A percentile compares a stretch with the other conserved stretches of the same genome.
Evolutionary conservation across 805 yeast genomes (phyloP).

Genomic region (Spencermartinsiella europaea): DNA sequence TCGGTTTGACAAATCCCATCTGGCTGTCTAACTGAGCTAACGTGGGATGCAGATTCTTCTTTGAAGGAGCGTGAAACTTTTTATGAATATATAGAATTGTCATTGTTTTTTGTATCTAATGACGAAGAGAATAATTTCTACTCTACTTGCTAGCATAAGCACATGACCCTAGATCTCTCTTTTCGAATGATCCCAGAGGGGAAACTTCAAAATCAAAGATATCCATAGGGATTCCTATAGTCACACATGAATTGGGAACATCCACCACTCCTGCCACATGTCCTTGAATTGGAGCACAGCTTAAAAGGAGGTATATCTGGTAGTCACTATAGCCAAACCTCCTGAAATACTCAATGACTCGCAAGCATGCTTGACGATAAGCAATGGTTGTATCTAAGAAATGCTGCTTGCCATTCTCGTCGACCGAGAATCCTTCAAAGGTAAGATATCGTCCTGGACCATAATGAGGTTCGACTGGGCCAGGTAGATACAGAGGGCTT

Average conservation of each 20-base stretch:
- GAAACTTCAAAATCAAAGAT: slow-evolving; percentile 46
- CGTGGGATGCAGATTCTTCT: no score
- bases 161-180: slow-evolving; percentile 36
- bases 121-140: no score
- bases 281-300: slow-evolving; percentile 48
- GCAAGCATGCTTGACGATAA: slow-evolving; percentile 44
- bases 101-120: neutral
- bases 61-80: neutral
- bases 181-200: slow-evolving; percentile 33
- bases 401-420: slow-evolving; percentile 43
- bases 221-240: slow-evolving; percentile 48
- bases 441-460: slow-evolving; percentile 47
- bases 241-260: slow-evolving; percentile 49
- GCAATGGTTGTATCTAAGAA: slow-evolving; percentile 47
- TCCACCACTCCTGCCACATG: slow-evolving; percentile 50
- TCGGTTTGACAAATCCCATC: slow-evolving; percentile 15
- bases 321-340: slow-evolving; percentile 48
- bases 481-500: slow-evolving; percentile 45
- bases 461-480: slow-evolving; percentile 44
- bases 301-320: slow-evolving; percentile 42
- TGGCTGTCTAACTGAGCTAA: slow-evolving; percentile 5
- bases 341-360: slow-evolving; percentile 47
- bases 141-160: slow-evolving; percentile 29
- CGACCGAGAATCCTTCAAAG: slow-evolving; percentile 50
- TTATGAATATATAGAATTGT: neutral